Evolutionary conservation across 176 grass and related monocot genomes (phyloP).

Genomic region (Paspalum notatum): DNA sequence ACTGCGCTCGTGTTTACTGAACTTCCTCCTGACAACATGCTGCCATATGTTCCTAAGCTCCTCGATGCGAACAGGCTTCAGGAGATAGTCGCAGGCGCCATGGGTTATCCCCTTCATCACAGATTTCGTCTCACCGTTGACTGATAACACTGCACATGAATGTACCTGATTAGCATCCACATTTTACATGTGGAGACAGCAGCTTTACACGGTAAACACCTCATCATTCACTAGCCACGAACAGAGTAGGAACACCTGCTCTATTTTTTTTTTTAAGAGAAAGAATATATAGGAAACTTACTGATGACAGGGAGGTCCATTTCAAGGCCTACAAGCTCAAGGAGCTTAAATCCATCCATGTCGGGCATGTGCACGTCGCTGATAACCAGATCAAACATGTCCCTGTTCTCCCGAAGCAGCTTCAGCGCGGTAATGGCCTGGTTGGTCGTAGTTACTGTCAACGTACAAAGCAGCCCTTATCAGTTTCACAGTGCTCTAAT

Average conservation of each 20-base stretch:
- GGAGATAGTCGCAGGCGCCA: conserved; percentile 85
- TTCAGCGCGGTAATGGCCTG: conserved; percentile 67
- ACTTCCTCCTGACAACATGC: conserved; percentile 73
- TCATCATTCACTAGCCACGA: neutral
- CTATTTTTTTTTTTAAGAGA: too few relatives aligned
- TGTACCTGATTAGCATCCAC: conserved; percentile 25
- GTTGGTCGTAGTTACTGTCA: conserved; percentile 75
- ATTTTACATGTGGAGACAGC: conserved; percentile 1
- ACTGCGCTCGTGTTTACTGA: conserved; percentile 31
- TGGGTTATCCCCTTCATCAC: conserved; percentile 84
- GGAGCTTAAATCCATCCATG: conserved; percentile 89
- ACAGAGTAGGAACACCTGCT: conserved; percentile 4
- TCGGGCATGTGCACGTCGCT: conserved; percentile 85
- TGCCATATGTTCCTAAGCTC: conserved; percentile 84
- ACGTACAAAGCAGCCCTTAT: conserved; percentile 9
- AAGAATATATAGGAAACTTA: conserved; percentile 62
- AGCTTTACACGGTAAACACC: neutral
- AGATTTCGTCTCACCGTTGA: conserved; percentile 66
- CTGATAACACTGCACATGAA: conserved; percentile 72
- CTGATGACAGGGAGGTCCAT: conserved; percentile 98
- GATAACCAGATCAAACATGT: conserved; percentile 94
- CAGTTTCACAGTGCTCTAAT: conserved; percentile 13
- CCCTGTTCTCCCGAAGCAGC: conserved; percentile 71
- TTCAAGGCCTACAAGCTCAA: conserved; percentile 80
- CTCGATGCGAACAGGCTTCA: conserved; percentile 80